A percentile compares a stretch with the other conserved stretches of the same genome.
Conservation (phyloP, 2,329 filamentous ascomycete genomes). For the Colletotrichum tamarilloi region DNA sequence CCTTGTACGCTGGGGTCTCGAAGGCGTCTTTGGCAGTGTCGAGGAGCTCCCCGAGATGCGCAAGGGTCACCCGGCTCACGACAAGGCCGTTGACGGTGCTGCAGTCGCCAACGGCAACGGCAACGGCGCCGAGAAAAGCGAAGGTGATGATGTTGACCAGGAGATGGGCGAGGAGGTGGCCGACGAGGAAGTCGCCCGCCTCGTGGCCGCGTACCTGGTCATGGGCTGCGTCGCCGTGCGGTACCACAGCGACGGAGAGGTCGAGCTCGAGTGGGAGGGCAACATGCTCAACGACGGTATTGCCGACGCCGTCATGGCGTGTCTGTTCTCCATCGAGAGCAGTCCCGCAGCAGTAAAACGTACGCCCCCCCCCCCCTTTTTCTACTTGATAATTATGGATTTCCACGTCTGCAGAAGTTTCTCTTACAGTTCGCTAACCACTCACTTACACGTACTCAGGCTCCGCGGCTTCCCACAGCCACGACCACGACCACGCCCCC, state of each 20-base stretch:
- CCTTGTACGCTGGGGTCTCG: conserved; percentile 91
- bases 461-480: conserved; percentile 66
- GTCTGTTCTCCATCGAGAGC: conserved; percentile 91
- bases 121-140: conserved; percentile 47
- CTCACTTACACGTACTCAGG: conserved; percentile 52
- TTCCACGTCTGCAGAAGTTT: neutral
- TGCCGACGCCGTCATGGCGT: conserved; percentile 95
- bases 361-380: conserved; percentile 66
- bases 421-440: conserved; percentile 38
- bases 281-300: conserved; percentile 98
- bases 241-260: conserved; percentile 79
- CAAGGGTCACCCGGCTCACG: conserved; percentile 46
- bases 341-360: conserved; percentile 95
- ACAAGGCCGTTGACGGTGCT: conserved; percentile 47
- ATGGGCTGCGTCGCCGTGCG: conserved; percentile 94
- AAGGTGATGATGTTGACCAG: conserved; percentile 37
- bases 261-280: conserved; percentile 96
- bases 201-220: conserved; percentile 72
- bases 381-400: conserved; percentile 9
- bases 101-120: conserved; percentile 49
- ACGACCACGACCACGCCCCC: conserved; percentile 40
- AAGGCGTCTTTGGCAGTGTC: conserved; percentile 92
- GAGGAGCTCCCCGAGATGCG: conserved; percentile 73
- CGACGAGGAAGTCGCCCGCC: conserved; percentile 71
- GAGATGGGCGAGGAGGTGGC: conserved; percentile 55